phyloP scores from a whole-genome alignment of 495 filamentous ascomycete genomes.

The Penicillium tannophilum region DNA sequence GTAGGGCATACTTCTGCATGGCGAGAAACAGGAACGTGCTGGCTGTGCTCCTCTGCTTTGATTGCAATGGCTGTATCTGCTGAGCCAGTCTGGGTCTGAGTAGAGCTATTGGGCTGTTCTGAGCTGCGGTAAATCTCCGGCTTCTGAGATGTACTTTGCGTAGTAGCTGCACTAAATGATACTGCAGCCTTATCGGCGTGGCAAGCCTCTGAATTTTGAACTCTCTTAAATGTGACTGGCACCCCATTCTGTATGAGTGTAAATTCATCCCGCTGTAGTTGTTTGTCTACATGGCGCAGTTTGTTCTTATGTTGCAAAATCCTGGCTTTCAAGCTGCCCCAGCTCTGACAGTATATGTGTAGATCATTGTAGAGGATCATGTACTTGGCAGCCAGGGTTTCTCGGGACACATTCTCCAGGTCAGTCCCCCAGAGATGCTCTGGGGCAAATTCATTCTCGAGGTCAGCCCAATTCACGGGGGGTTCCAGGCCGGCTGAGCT shows the following conservation, averaged over 20 bases:
- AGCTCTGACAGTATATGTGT: constrained; percentile 27
- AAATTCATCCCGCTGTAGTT: constrained; percentile 34
- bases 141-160: not conserved
- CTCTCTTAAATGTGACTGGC: constrained; percentile 31
- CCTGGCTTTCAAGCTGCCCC: constrained; percentile 30
- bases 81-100: not conserved
- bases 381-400: constrained; percentile 33
- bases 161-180: not conserved
- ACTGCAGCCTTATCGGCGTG: not conserved
- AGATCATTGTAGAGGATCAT: constrained; percentile 35
- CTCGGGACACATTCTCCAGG: constrained; percentile 10
- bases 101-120: not conserved
- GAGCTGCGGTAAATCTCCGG: not conserved
- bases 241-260: constrained; percentile 28
- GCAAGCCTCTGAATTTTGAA: constrained; percentile 3
- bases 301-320: constrained; percentile 44
- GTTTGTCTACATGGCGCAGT: constrained; percentile 35
- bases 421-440: constrained; percentile 20
- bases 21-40: not conserved
- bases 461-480: constrained; percentile 4
- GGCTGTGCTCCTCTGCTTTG: not conserved
- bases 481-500: constrained; percentile 15
- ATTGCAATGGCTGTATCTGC: not conserved
- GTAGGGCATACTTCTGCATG: not conserved
- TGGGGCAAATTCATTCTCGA: constrained; percentile 37